phyloP scores from a whole-genome alignment of 2,329 filamentous ascomycete species.

The Trichophyton benhamiae region DNA sequence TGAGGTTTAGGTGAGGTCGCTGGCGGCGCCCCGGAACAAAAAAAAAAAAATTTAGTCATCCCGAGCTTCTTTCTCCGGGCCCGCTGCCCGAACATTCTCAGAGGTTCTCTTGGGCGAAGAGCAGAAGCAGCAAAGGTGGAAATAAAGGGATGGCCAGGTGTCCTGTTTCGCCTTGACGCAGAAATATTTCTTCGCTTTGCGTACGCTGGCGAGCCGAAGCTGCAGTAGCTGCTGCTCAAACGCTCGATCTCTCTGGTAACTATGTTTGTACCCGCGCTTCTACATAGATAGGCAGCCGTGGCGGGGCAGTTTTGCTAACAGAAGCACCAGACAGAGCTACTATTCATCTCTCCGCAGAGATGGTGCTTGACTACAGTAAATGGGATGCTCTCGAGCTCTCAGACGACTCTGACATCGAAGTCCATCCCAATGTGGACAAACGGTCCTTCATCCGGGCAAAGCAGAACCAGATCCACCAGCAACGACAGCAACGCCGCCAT shows the following conservation, averaged over 20 bases:
- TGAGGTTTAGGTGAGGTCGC: neutral
- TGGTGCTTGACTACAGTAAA: conserved; percentile 53
- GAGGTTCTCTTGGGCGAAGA: neutral
- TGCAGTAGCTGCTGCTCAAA: neutral
- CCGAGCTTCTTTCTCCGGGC: neutral
- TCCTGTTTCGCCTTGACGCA: neutral
- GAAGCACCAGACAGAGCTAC: neutral
- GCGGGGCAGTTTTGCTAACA: neutral
- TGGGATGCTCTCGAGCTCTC: conserved; percentile 83
- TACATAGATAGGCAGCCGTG: neutral
- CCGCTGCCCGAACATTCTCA: neutral
- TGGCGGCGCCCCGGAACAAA: neutral
- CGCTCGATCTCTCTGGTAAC: neutral
- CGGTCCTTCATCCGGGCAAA: conserved; percentile 96
- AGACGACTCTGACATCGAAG: conserved; percentile 95
- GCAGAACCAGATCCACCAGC: conserved; percentile 90
- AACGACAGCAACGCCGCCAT: conserved; percentile 70
- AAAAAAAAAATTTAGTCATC: neutral
- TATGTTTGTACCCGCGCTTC: neutral
- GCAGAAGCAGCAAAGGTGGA: neutral
- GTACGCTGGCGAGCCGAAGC: neutral
- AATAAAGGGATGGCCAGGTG: neutral
- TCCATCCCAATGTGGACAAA: conserved; percentile 98
- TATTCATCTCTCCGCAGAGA: conserved; percentile 16
- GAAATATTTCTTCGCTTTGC: neutral